Conservation (phyloP, 1,284 basidiomycete genomes). For the Puccinia novopanici region DNA sequence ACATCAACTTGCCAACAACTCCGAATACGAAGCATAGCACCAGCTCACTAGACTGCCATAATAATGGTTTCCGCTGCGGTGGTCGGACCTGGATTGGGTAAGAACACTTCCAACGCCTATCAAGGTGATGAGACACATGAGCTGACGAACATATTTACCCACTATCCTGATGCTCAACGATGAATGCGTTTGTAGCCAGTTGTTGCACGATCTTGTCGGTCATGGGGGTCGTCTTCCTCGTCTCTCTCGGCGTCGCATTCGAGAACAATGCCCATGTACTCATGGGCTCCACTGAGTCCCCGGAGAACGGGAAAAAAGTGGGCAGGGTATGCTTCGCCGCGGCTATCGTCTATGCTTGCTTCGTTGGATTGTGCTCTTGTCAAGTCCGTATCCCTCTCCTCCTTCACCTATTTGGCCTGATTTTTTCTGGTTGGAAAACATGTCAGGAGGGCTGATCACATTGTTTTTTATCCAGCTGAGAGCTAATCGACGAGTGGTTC, state of each 20-base stretch:
- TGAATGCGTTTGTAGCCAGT: not conserved
- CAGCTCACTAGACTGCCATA: not conserved
- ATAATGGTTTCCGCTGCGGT: conserved; percentile 1
- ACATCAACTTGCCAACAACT: not conserved
- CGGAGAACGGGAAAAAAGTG: conserved; percentile 33
- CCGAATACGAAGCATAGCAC: not conserved
- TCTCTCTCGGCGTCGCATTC: conserved; percentile 25
- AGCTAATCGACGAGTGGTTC: conserved; percentile 31
- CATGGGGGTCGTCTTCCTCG: conserved; percentile 36
- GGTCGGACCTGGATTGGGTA: not conserved
- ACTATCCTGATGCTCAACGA: no score
- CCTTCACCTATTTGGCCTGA: not conserved
- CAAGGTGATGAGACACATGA: no score
- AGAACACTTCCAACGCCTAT: not conserved
- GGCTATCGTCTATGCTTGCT: conserved; percentile 29
- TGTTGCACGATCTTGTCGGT: conserved; percentile 30
- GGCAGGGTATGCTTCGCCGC: conserved; percentile 31
- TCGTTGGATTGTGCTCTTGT: conserved; percentile 39
- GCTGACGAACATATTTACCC: not conserved
- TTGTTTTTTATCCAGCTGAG: conserved; percentile 3
- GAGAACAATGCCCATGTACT: conserved; percentile 40
- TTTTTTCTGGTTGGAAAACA: not conserved
- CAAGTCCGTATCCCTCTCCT: conserved; percentile 20
- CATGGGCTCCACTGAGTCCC: conserved; percentile 32
- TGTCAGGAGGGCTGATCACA: not conserved